Base-by-base conservation (phyloP, 2,329 filamentous ascomycete genomes). In the Clarireedia hainanense region DNA sequence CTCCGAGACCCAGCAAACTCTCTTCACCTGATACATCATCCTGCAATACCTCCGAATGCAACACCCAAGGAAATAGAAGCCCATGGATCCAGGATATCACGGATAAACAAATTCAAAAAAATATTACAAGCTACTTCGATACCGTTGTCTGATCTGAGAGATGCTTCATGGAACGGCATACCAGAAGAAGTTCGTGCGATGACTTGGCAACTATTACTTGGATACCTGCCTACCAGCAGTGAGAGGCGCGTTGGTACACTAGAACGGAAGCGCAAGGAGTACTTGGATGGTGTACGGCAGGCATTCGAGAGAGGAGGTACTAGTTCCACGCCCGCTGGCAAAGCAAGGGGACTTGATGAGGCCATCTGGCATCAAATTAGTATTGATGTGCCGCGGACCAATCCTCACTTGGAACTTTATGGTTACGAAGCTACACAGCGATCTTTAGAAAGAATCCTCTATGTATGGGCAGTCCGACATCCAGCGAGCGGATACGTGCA, bases 291-390 rank as follows among this genome's bases (percentile, higher is more conserved):
- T 1, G 92, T 99, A 56, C 80, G 77, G 57, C 86, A 83, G 70
- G 85, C 75, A 1, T 87, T 88, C 65, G 84, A 89, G 60, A 79
- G 83, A 45, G 83, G 84, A 2, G 81, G 89, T 54, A 70, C 64
- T 9, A 71, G 66, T 59, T 65, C 70, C 34, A 61, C 69, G 14
- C 62, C 76, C 0, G 62, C 72, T 4, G 75, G 78, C 14, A 77
- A 79, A 60, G 70, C 75, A 6, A 74, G 81, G 59, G 92, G 91
- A 2, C 74, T 99, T 17, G 95, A 99, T 65, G 94, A 99, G 74
- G 88, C 90, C n/a, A 85, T 99, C 57, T 99, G 94, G 94, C 94
- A 99, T 74, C 94, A 99, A 69, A 97, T 99, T 73, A 96, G 91
- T 72, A 99, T 99, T 67, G 94, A 99, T 68, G 89, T 97, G 23